These are phyloP conservation scores for Cenchrus americanus DNA, from an alignment of 176 grass and related monocot genomes.

Conservation along the genomic window DNA sequence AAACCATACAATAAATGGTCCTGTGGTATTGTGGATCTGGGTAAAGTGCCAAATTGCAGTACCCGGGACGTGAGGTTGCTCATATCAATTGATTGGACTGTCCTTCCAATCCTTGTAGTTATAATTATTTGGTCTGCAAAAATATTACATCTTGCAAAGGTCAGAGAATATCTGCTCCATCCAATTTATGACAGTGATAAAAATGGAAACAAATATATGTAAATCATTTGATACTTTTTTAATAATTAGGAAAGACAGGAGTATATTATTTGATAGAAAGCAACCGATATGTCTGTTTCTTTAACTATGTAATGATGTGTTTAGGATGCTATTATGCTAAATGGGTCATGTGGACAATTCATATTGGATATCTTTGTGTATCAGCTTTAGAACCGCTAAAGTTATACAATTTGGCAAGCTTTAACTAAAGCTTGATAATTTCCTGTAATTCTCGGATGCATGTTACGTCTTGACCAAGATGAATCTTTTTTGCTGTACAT, in stretches of 20 bases:
- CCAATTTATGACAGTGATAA: slow-evolving; percentile 6
- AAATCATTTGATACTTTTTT: background rate
- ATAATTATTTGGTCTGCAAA: background rate
- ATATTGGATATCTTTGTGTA: background rate
- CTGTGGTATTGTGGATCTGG: background rate
- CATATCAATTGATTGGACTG: background rate
- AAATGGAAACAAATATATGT: background rate
- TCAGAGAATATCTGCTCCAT: background rate
- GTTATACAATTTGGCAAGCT: background rate
- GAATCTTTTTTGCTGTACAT: background rate
- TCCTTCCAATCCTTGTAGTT: background rate
- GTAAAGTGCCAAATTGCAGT: background rate
- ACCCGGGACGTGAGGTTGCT: background rate
- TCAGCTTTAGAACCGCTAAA: background rate
- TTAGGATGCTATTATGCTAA: background rate
- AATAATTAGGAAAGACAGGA: background rate
- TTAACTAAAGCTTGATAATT: background rate
- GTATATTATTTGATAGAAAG: background rate
- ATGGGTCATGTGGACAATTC: background rate
- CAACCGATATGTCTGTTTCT: too few species aligned
- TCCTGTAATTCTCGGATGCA: background rate
- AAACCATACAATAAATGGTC: background rate
- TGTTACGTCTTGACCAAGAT: background rate
- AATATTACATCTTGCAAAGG: background rate
- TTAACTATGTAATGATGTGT: background rate